Evolutionary conservation across 164 flowering plant genomes (phyloP).

Genomic region (Chimonanthus salicifolius): DNA sequence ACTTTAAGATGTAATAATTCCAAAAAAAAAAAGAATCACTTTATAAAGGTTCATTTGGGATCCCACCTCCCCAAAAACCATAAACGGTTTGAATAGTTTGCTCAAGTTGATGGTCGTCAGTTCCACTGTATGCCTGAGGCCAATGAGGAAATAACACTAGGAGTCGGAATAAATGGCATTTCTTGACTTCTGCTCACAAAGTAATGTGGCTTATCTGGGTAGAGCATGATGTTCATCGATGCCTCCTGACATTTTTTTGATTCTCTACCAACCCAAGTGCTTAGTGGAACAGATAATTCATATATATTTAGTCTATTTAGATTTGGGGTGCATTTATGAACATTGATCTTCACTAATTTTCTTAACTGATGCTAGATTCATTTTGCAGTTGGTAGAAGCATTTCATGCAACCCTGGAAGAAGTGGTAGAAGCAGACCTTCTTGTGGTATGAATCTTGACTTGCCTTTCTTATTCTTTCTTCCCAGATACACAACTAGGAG

Average conservation of each 20-base stretch:
- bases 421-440: constrained; percentile 94
- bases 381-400: constrained; percentile 81
- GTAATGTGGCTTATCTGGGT: background rate
- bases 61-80: background rate
- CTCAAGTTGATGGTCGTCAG: background rate
- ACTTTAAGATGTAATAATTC: no score
- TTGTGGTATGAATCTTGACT: constrained; percentile 55
- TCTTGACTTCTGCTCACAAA: background rate
- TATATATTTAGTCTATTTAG: background rate
- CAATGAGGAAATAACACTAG: background rate
- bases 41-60: background rate
- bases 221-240: background rate
- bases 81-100: background rate
- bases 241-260: background rate
- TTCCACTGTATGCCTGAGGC: no score
- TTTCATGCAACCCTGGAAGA: constrained; percentile 98
- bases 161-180: background rate
- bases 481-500: background rate
- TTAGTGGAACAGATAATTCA: background rate
- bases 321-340: background rate
- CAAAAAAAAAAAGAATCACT: background rate
- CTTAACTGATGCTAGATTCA: background rate
- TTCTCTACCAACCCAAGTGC: background rate
- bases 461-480: background rate
- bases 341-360: background rate